These are phyloP conservation scores for Hyaloscypha bicolor DNA, from an alignment of 495 filamentous ascomycete species.

Conservation along the genomic window DNA sequence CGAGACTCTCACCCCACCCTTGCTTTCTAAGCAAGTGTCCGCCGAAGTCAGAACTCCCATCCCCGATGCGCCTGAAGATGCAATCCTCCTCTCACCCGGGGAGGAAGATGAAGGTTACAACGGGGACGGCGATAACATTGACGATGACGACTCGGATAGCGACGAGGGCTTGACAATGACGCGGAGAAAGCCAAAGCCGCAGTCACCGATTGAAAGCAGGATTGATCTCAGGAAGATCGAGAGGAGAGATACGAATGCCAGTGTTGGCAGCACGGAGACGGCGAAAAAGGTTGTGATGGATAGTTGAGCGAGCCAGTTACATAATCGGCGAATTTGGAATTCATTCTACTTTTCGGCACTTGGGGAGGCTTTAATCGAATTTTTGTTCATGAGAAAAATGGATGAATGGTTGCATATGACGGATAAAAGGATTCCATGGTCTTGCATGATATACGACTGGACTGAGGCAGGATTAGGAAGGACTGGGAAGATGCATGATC, in stretches of 20 bases:
- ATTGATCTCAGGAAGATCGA: slow-evolving; percentile 22
- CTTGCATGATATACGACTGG: background rate
- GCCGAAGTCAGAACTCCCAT: slow-evolving; percentile 30
- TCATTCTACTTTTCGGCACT: background rate
- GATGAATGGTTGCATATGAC: background rate
- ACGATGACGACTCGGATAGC: slow-evolving; percentile 57
- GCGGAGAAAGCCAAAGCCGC: slow-evolving; percentile 41
- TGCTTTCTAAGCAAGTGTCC: slow-evolving; percentile 33
- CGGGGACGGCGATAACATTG: slow-evolving; percentile 44
- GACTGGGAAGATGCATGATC: background rate
- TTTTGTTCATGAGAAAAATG: background rate
- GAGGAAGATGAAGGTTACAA: slow-evolving; percentile 58
- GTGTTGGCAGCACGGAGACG: slow-evolving; percentile 56
- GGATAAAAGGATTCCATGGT: background rate
- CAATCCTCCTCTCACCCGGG: slow-evolving; percentile 27
- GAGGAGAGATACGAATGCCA: slow-evolving; percentile 53
- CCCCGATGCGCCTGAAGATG: background rate
- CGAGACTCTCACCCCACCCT: slow-evolving; percentile 54
- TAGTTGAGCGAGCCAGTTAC: slow-evolving; percentile 7
- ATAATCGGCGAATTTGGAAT: background rate
- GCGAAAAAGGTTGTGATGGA: slow-evolving; percentile 52
- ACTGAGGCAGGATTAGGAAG: background rate
- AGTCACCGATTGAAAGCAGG: background rate
- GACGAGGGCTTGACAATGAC: slow-evolving; percentile 57
- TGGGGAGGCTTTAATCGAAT: background rate